Conservation (phyloP, 306 rosid species). For the Begonia fuchsioides region DNA sequence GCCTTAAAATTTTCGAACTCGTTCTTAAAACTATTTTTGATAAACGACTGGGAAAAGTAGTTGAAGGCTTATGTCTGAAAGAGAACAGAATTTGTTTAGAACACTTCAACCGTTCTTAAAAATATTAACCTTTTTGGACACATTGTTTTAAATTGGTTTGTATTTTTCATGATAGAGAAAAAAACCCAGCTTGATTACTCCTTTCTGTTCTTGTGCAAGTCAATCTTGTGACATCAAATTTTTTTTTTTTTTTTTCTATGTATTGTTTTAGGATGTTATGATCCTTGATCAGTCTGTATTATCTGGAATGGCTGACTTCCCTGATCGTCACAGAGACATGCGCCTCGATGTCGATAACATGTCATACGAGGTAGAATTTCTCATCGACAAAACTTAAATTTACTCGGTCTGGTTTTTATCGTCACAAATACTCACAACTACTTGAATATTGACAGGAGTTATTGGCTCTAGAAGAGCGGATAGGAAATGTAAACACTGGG, state of each 20-base stretch:
- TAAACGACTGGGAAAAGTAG: too few relatives aligned
- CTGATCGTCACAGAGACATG: conserved; percentile 97
- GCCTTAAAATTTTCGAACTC: too few relatives aligned
- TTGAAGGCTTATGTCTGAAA: too few relatives aligned
- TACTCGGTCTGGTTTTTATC: too few relatives aligned
- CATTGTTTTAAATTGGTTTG: too few relatives aligned
- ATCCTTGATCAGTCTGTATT: conserved; percentile 75
- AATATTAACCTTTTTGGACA: too few relatives aligned
- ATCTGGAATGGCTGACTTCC: conserved; percentile 76
- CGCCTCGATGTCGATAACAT: conserved; percentile 95
- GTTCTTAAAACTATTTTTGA: too few relatives aligned
- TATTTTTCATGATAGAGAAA: too few relatives aligned
- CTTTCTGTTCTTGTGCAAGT: neutral
- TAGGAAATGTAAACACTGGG: conserved; percentile 87
- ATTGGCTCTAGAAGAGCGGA: conserved; percentile 91
- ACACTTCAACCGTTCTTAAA: too few relatives aligned
- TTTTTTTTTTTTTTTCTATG: conserved; percentile 4
- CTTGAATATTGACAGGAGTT: conserved; percentile 37
- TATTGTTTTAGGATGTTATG: conserved; percentile 70
- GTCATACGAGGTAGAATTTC: conserved; percentile 71
- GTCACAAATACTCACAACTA: too few relatives aligned
- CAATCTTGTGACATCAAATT: conserved; percentile 4
- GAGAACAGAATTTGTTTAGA: too few relatives aligned
- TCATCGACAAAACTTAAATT: neutral
- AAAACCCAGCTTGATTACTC: too few relatives aligned